Evolutionary conservation across 2,329 filamentous ascomycete species (phyloP).

Genomic region (Fonsecaea nubica): DNA sequence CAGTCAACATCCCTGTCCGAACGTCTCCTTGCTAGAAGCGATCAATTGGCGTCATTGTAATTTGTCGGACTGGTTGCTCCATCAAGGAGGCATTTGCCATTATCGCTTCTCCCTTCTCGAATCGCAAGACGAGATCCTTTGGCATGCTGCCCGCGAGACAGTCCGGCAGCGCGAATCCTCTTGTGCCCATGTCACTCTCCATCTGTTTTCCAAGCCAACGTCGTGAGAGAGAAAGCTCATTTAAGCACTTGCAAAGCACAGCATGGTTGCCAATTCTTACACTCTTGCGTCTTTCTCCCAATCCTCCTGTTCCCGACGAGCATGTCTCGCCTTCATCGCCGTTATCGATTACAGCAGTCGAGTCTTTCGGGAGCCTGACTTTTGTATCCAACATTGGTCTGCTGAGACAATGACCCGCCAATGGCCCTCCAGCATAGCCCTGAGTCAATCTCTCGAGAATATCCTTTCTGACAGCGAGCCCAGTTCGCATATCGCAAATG

Average conservation of each 20-base stretch:
- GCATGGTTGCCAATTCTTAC: conserved; percentile 2
- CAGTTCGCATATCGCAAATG: neutral
- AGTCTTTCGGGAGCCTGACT: neutral
- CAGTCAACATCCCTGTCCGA: neutral
- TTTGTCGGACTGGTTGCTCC: neutral
- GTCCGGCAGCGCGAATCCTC: neutral
- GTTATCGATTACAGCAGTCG: neutral
- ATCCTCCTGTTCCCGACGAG: conserved; percentile 10
- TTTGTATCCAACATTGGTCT: conserved; percentile 15
- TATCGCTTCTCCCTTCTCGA: neutral
- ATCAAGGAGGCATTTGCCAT: neutral
- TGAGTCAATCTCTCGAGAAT: conserved; percentile 4
- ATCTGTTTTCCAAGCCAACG: neutral
- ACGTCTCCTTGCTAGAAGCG: neutral
- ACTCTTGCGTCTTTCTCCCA: neutral
- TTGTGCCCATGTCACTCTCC: neutral
- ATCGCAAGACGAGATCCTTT: neutral
- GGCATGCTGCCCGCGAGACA: neutral
- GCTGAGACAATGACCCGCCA: neutral
- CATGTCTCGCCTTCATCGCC: neutral
- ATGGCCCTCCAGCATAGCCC: conserved; percentile 2
- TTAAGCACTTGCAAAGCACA: neutral
- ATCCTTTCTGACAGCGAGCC: neutral
- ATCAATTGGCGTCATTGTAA: neutral
- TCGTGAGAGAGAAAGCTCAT: neutral